Evolutionary conservation across 2,329 filamentous ascomycete species (phyloP), one percentile per base, ranked within the genome.

Genomic region (Pseudogymnoascus sp.): DNA sequence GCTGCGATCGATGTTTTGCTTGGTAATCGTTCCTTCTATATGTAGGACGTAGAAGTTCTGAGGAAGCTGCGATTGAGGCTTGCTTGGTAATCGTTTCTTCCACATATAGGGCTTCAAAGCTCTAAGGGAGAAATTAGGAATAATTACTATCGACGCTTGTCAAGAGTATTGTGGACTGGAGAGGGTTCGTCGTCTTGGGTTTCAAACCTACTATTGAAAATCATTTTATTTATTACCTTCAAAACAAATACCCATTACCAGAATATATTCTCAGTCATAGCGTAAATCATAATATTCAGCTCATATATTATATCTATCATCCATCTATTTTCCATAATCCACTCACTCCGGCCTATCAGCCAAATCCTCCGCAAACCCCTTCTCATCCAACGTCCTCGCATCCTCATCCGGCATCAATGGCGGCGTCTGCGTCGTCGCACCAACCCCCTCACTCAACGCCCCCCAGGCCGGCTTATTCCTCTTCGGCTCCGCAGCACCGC

Each of bases 401-500:
- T 78, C 77, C 2, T 79, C 80, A 64, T 82, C 79, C 1, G 80
- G 79, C 31, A 81, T 77, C 4, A 80, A 73, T 33, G 80, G 75
- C 6, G 79, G 81, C 53, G 84, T 80, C 62, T 81, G 76, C 18
- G 31, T 61, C 63, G 23, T 62, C 16, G 8, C 59, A 7, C 64
- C 67, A 4, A 67, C 66, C 37, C 65, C 67, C 64, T n/a, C 63
- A 5, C 69, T 72, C 28, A 89, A 77, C 63, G 81, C 82, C 47
- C 83, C 83, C 79, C 87, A 95, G 1, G 83, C 81, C 11, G 85
- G 80, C 38, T 83, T 80, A 72, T 92, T 92, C 68, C 86, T 87
- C 73, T 81, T 88, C 28, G 83, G 80, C 59, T 86, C 82, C 6
- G 82, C 82, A 0, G 84, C 67, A 0, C 70, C 86, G 60, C 85